Evolutionary conservation across 257 asterid genomes (phyloP).

Genomic region (Solanum ahanhuiri): DNA sequence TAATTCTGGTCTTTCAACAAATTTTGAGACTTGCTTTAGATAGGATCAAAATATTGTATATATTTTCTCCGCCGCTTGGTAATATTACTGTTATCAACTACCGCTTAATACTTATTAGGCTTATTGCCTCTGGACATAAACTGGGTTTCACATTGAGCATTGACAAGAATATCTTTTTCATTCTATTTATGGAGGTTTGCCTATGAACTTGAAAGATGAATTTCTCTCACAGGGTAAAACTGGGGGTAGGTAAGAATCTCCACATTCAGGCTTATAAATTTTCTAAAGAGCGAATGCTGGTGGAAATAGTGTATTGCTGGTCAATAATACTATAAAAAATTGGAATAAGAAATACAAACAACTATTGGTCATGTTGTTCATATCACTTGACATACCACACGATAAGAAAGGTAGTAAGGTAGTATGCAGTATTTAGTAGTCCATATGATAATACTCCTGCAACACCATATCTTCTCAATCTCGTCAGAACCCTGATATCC

Average conservation of each 20-base stretch:
- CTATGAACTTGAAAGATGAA: background rate
- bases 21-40: background rate
- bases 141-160: background rate
- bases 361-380: background rate
- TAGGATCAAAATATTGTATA: background rate
- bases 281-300: background rate
- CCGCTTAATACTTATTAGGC: background rate
- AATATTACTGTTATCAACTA: background rate
- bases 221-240: background rate
- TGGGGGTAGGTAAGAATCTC: background rate
- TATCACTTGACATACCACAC: conserved; percentile 49
- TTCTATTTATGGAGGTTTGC: background rate
- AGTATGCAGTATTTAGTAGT: conserved; percentile 76
- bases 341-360: background rate
- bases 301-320: background rate
- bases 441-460: conserved; percentile 88
- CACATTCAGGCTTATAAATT: background rate
- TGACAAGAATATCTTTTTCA: background rate
- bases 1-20: background rate
- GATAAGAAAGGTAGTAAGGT: conserved; percentile 70
- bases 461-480: conserved; percentile 70
- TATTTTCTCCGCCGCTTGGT: background rate
- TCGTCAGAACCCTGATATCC: conserved; percentile 44
- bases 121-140: background rate
- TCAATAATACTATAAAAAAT: background rate